Conservation (phyloP, 1,284 basidiomycete genomes). For the Gastroboletus turbinatus region DNA sequence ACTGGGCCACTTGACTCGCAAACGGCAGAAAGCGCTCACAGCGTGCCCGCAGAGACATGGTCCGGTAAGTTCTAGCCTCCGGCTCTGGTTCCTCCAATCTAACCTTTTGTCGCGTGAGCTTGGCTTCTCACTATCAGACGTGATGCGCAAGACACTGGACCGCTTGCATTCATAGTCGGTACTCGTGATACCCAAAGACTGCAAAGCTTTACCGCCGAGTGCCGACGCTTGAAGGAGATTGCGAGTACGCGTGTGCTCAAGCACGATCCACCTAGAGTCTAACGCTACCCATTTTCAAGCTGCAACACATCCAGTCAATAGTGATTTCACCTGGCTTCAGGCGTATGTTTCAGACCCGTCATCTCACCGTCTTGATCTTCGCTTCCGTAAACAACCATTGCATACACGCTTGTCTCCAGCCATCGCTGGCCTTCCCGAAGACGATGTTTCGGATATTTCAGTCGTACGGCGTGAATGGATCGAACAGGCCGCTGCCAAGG, state of each 20-base stretch:
- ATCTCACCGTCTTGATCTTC: conserved; percentile 51
- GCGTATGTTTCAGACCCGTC: conserved; percentile 17
- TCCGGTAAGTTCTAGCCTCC: conserved; percentile 19
- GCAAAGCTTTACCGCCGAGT: conserved; percentile 24
- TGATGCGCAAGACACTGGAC: conserved; percentile 11
- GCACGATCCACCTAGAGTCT: background rate
- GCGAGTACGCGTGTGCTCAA: conserved; percentile 16
- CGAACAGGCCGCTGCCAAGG: conserved; percentile 38
- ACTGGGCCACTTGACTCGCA: conserved; percentile 5
- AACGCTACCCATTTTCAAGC: conserved; percentile 17
- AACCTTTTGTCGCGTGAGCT: conserved; percentile 13
- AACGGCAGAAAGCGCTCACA: background rate
- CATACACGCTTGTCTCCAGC: conserved; percentile 55
- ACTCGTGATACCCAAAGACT: conserved; percentile 17
- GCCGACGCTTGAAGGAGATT: conserved; percentile 30
- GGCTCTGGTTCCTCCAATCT: background rate
- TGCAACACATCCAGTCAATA: background rate
- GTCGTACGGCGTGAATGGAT: conserved; percentile 67
- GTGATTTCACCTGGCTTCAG: conserved; percentile 24
- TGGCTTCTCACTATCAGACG: conserved; percentile 26
- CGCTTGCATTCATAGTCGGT: conserved; percentile 16
- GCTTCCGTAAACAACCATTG: conserved; percentile 44
- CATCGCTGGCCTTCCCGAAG: conserved; percentile 58
- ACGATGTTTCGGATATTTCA: conserved; percentile 57
- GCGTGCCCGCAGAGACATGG: conserved; percentile 5